phyloP scores from a whole-genome alignment of 768 basidiomycete genomes.

The Psilocybe azurescens region DNA sequence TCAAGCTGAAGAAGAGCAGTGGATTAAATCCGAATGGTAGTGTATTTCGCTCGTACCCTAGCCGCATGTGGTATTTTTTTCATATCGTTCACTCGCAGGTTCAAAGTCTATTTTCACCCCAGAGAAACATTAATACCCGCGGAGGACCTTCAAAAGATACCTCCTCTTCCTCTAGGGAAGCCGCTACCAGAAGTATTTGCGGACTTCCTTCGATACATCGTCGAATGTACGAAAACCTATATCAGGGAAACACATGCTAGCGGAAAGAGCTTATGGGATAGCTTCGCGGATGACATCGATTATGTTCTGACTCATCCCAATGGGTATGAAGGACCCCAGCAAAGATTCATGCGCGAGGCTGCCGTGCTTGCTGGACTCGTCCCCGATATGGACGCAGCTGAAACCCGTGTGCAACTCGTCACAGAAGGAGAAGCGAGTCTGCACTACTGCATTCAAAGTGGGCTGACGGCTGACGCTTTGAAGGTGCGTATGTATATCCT shows the following conservation, averaged over 20 bases:
- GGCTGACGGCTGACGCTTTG: conserved; percentile 26
- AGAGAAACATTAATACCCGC: background rate
- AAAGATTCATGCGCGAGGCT: conserved; percentile 43
- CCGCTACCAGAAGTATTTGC: conserved; percentile 46
- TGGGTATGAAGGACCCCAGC: conserved; percentile 49
- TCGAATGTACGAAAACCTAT: conserved; percentile 42
- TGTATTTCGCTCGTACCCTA: conserved; percentile 10
- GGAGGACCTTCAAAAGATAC: conserved; percentile 36
- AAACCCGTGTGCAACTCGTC: conserved; percentile 46
- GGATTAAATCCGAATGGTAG: conserved; percentile 56
- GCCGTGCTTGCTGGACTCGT: conserved; percentile 45
- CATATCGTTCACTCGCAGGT: conserved; percentile 24
- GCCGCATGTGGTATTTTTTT: background rate
- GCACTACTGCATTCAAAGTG: conserved; percentile 46
- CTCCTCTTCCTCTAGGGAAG: conserved; percentile 45
- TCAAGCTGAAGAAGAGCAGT: conserved; percentile 46
- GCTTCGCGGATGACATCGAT: conserved; percentile 38
- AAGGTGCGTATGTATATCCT: conserved; percentile 13
- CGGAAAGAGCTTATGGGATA: conserved; percentile 43
- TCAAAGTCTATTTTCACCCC: conserved; percentile 35
- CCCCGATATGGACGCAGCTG: conserved; percentile 35
- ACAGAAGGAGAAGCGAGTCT: conserved; percentile 61
- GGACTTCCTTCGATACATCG: conserved; percentile 55
- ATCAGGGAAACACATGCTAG: conserved; percentile 48
- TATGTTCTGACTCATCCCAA: conserved; percentile 49